A percentile compares a stretch with the other conserved stretches of the same genome.
These are phyloP conservation scores for Sextonia rubra DNA, from an alignment of 164 flowering plant genomes.

Conservation along the genomic window DNA sequence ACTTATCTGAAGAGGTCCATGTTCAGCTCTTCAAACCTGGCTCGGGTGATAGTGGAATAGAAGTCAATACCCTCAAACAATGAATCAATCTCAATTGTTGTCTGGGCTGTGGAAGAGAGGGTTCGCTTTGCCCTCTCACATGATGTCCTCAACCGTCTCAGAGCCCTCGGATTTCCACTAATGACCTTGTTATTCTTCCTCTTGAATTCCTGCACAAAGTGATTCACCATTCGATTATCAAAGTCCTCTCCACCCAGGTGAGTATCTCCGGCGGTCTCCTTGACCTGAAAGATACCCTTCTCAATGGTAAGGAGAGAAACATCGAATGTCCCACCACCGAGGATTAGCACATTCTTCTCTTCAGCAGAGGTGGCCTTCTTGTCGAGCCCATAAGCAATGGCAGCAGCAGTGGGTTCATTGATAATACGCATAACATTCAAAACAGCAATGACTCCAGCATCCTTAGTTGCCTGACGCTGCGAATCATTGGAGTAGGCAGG, in stretches of 20 bases:
- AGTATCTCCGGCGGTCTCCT: slow-evolving; percentile 16
- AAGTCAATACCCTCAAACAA: slow-evolving; percentile 54
- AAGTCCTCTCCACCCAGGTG: slow-evolving; percentile 62
- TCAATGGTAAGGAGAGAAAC: slow-evolving; percentile 11
- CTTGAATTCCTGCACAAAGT: slow-evolving; percentile 44
- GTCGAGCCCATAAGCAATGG: slow-evolving; percentile 6
- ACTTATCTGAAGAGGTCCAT: slow-evolving; percentile 55
- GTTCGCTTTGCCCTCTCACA: slow-evolving; percentile 60
- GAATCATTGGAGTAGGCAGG: slow-evolving; percentile 13
- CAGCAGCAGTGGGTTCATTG: slow-evolving; percentile 11
- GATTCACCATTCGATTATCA: slow-evolving; percentile 55
- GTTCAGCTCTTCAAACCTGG: slow-evolving; percentile 54
- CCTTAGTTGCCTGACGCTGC: slow-evolving; percentile 15
- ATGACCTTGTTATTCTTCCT: slow-evolving; percentile 56
- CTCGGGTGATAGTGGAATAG: slow-evolving; percentile 48
- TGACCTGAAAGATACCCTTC: slow-evolving; percentile 8
- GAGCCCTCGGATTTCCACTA: slow-evolving; percentile 43
- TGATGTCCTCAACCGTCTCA: slow-evolving; percentile 44
- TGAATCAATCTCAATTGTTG: slow-evolving; percentile 51
- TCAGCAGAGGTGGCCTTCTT: slow-evolving; percentile 2
- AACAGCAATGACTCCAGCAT: slow-evolving; percentile 16
- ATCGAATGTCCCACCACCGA: slow-evolving; percentile 12
- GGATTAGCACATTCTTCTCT: slow-evolving; percentile 8
- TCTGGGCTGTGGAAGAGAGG: slow-evolving; percentile 48
- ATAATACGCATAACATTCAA: slow-evolving; percentile 10